Percentiles rank a stretch among this genome's conserved stretches.
Conservation (phyloP, 495 filamentous ascomycete genomes). For the Chaetomium fimeti region DNA sequence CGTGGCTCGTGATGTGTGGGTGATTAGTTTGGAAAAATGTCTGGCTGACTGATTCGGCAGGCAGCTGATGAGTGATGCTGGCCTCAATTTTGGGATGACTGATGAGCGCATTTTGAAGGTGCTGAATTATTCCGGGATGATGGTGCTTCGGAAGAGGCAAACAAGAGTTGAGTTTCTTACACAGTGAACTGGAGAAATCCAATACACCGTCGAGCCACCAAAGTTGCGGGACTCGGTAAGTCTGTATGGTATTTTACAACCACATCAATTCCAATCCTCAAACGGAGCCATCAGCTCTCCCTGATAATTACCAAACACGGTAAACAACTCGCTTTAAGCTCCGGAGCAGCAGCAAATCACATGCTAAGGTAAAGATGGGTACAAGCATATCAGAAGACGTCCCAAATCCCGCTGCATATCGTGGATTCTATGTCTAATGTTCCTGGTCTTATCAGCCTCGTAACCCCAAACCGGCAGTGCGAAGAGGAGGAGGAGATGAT, state of each 20-base stretch:
- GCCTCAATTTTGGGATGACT: neutral
- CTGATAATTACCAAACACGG: no score
- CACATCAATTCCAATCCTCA: no score
- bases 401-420: neutral
- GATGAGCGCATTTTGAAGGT: constrained; percentile 6
- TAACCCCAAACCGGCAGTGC: neutral
- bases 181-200: neutral
- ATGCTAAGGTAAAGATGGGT: no score
- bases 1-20: neutral
- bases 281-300: no score
- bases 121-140: neutral
- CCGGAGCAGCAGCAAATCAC: no score
- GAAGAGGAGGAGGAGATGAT: neutral
- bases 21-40: neutral
- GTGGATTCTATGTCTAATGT: neutral
- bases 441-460: neutral
- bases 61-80: neutral
- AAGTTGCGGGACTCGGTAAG: neutral
- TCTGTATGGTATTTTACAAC: neutral
- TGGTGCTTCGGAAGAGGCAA: no score
- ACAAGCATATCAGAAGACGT: no score
- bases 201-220: neutral
- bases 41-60: neutral
- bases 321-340: no score
- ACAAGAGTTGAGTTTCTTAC: neutral